These are phyloP conservation scores for Rhodotorula taiwanensis DNA, from an alignment of 768 basidiomycete genomes.

Conservation along the genomic window DNA sequence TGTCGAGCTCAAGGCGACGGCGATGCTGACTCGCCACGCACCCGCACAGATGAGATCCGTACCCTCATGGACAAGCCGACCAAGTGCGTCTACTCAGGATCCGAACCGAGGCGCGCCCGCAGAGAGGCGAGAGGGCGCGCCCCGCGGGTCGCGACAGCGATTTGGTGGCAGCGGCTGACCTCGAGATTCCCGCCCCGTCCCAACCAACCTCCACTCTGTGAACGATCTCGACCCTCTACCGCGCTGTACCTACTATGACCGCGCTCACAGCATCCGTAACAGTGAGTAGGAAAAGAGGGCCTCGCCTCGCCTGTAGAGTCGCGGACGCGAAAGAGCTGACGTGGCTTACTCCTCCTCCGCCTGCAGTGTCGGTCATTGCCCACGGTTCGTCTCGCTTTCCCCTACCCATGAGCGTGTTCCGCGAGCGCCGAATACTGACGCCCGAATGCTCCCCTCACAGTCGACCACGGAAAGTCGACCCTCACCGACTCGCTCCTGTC, in stretches of 20 bases:
- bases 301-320: too few relatives aligned
- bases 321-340: too few relatives aligned
- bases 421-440: background rate
- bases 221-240: too few relatives aligned
- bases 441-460: conserved; percentile 48
- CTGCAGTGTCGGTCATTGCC: conserved; percentile 49
- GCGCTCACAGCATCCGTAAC: conserved; percentile 36
- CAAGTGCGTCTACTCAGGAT: conserved; percentile 7
- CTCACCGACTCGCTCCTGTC: conserved; percentile 97
- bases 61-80: conserved; percentile 43
- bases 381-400: conserved; percentile 41
- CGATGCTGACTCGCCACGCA: background rate
- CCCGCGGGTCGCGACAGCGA: too few relatives aligned
- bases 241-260: background rate
- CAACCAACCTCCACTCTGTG: conserved; percentile 2
- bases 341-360: background rate
- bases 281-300: too few relatives aligned
- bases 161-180: too few relatives aligned
- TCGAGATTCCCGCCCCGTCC: too few relatives aligned
- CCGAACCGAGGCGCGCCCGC: background rate
- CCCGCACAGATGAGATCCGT: conserved; percentile 44
- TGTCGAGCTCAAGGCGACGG: background rate
- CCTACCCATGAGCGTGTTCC: background rate
- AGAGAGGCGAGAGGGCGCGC: background rate
- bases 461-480: conserved; percentile 99